Conservation (phyloP, 164 flowering plant genomes). For the Dillenia turbinata region DNA sequence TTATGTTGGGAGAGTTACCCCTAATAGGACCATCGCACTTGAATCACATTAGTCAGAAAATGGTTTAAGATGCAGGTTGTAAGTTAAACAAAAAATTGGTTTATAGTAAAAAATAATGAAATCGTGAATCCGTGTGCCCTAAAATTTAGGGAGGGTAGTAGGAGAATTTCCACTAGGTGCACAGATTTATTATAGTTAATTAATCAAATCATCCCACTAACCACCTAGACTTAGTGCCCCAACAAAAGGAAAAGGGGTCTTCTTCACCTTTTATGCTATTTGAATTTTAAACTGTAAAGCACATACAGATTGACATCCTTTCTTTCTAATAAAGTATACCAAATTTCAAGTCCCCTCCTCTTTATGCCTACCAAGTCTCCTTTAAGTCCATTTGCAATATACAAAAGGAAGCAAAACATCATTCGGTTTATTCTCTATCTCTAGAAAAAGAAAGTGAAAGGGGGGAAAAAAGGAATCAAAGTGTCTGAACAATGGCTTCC, state of each 20-base stretch:
- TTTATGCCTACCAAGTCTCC: constrained; percentile 4
- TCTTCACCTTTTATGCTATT: constrained; percentile 32
- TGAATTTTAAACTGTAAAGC: constrained; percentile 34
- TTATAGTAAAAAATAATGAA: too few species aligned
- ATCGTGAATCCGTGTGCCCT: too few species aligned
- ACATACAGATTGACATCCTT: constrained; percentile 1
- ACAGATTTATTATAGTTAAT: constrained; percentile 3
- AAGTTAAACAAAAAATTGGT: too few species aligned
- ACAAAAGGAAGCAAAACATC: constrained; percentile 13
- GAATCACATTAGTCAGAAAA: too few species aligned
- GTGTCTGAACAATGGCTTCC: constrained; percentile 26
- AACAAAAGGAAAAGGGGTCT: constrained; percentile 50
- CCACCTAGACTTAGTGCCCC: constrained; percentile 51
- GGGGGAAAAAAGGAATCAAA: not conserved
- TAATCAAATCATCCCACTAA: constrained; percentile 28
- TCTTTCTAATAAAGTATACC: constrained; percentile 9
- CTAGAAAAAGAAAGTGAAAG: constrained; percentile 8
- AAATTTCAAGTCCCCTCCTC: constrained; percentile 7
- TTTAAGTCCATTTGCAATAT: constrained; percentile 5
- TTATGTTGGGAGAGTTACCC: too few species aligned
- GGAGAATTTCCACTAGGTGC: constrained; percentile 15
- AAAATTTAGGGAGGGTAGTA: constrained; percentile 7
- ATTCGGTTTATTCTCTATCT: constrained; percentile 8
- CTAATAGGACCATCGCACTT: too few species aligned
- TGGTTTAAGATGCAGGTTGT: too few species aligned